Evolutionary conservation across 108 stramenopile species (phyloP).

Genomic region (Discostella pseudostelligera): DNA sequence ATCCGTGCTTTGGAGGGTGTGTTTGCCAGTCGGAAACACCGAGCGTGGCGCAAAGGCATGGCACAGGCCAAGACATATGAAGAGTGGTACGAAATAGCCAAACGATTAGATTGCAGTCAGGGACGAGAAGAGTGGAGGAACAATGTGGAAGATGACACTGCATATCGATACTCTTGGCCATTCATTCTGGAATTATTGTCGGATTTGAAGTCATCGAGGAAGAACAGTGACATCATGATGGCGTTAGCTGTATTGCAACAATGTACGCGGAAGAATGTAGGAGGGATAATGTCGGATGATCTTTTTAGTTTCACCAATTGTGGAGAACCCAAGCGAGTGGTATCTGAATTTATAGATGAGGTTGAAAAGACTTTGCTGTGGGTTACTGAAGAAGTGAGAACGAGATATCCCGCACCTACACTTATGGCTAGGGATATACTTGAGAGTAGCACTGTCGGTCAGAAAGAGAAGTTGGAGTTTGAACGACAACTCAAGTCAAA

Average conservation of each 20-base stretch:
- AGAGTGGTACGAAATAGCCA: conserved; percentile 71
- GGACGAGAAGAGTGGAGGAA: conserved; percentile 67
- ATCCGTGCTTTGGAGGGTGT: conserved; percentile 64
- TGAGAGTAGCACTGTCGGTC: not conserved
- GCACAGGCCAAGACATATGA: conserved; percentile 58
- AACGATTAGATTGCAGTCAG: conserved; percentile 70
- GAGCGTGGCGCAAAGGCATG: conserved; percentile 54
- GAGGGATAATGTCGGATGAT: conserved; percentile 88
- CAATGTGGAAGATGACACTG: conserved; percentile 54
- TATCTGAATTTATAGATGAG: conserved; percentile 74
- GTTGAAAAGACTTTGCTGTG: conserved; percentile 72
- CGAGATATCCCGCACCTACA: no score
- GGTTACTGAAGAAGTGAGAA: conserved; percentile 57
- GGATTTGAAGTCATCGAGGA: conserved; percentile 63
- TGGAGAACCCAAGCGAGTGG: conserved; percentile 79
- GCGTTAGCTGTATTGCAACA: conserved; percentile 82
- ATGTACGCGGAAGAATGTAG: conserved; percentile 89
- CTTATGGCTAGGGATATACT: not conserved
- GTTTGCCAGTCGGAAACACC: conserved; percentile 77
- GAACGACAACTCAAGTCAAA: conserved; percentile 9
- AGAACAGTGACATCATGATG: conserved; percentile 47
- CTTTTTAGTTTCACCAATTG: conserved; percentile 80
- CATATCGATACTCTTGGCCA: conserved; percentile 78
- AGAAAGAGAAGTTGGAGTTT: conserved; percentile 9
- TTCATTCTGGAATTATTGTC: conserved; percentile 68